phyloP scores from a whole-genome alignment of 179 eudicot genomes.

The Nepenthes alata region DNA sequence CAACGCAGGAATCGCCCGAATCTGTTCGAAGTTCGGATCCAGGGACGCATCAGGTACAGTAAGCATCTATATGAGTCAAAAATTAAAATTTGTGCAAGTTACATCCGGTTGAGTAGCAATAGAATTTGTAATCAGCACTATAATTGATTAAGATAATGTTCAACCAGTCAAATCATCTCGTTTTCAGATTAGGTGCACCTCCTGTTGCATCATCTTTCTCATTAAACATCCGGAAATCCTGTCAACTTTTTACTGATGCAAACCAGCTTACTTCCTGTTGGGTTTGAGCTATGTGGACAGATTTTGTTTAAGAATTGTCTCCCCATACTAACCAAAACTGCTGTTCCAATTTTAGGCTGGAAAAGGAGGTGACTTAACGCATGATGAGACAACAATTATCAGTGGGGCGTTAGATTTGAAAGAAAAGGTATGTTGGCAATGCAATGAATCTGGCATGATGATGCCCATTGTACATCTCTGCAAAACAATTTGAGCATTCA shows the following conservation, averaged over 20 bases:
- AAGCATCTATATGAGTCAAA: neutral
- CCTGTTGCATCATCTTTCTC: neutral
- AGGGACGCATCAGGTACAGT: too few species aligned
- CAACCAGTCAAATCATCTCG: neutral
- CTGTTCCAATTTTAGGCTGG: constrained; percentile 40
- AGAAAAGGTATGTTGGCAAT: constrained; percentile 40
- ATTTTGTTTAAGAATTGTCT: neutral
- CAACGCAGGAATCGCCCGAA: too few species aligned
- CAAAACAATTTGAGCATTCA: too few species aligned
- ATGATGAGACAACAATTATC: constrained; percentile 78
- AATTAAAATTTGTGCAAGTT: neutral
- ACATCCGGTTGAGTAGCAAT: neutral
- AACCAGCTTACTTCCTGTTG: too few species aligned
- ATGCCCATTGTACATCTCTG: too few species aligned
- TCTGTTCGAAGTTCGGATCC: too few species aligned
- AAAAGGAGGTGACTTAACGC: constrained; percentile 87
- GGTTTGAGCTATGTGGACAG: neutral
- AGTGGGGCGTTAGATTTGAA: constrained; percentile 89
- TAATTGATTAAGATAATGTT: neutral
- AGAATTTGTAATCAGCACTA: neutral
- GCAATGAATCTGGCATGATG: neutral
- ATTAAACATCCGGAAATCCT: neutral
- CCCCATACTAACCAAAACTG: neutral
- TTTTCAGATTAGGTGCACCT: neutral
- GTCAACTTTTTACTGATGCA: neutral